Conservation (phyloP, 2,329 filamentous ascomycete genomes). For the Phialemonium atrogriseum region DNA sequence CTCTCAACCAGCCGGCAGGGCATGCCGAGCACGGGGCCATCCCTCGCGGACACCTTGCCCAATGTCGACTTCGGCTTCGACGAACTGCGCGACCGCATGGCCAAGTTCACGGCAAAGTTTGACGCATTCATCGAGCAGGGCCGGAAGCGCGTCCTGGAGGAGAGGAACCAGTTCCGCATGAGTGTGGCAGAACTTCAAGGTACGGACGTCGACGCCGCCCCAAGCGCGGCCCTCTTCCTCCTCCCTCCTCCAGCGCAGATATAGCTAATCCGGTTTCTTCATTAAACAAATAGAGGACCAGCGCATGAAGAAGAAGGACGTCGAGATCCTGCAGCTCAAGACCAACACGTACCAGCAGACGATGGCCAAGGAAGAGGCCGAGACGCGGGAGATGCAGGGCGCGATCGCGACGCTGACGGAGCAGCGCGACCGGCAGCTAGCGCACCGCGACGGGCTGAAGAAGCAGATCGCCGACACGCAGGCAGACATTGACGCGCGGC, state of each 20-base stretch:
- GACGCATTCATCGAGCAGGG: slow-evolving; percentile 92
- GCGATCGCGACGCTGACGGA: slow-evolving; percentile 49
- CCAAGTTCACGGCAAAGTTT: slow-evolving; percentile 81
- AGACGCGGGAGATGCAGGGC: slow-evolving; percentile 66
- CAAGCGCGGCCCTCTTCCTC: slow-evolving; percentile 1
- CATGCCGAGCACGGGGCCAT: slow-evolving; percentile 49
- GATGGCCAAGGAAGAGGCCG: slow-evolving; percentile 67
- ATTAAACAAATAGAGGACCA: slow-evolving; percentile 62
- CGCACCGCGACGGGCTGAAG: slow-evolving; percentile 47
- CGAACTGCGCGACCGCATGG: slow-evolving; percentile 90
- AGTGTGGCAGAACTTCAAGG: slow-evolving; percentile 85
- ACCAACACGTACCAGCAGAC: slow-evolving; percentile 63
- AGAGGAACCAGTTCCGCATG: slow-evolving; percentile 89
- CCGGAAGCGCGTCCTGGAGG: slow-evolving; percentile 80
- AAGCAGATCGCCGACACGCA: slow-evolving; percentile 60
- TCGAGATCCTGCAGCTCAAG: slow-evolving; percentile 72
- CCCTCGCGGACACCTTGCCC: slow-evolving; percentile 71
- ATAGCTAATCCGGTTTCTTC: slow-evolving; percentile 4
- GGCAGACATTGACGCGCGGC: slow-evolving; percentile 57
- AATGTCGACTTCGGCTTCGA: slow-evolving; percentile 95
- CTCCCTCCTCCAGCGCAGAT: slow-evolving; percentile 2
- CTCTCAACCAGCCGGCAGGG: slow-evolving; percentile 58
- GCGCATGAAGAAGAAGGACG: slow-evolving; percentile 78
- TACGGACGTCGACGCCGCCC: too few relatives aligned
- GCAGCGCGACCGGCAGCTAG: slow-evolving; percentile 53